A percentile compares a stretch with the other conserved stretches of the same genome.
These are phyloP conservation scores for Periconia sp. DNA, from an alignment of 2,329 filamentous ascomycete species.

Conservation along the genomic window DNA sequence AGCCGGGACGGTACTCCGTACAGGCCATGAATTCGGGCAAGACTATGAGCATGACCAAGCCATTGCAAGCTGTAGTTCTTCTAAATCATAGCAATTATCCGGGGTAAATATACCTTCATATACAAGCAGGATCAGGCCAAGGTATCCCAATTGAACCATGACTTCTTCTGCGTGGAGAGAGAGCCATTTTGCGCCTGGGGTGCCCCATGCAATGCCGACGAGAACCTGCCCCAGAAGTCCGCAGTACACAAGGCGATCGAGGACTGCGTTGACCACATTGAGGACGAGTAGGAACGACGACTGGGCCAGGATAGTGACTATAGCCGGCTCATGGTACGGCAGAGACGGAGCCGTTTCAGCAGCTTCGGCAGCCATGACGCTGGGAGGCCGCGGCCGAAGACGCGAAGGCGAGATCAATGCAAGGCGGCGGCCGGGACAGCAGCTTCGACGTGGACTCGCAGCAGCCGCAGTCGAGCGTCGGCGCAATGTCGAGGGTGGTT, in stretches of 20 bases:
- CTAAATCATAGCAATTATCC: no score
- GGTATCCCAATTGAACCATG: slow-evolving; percentile 71
- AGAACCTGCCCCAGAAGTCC: slow-evolving; percentile 75
- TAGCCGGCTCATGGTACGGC: slow-evolving; percentile 68
- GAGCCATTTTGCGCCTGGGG: slow-evolving; percentile 69
- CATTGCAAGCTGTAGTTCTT: no score
- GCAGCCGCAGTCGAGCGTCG: no score
- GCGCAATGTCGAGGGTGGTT: slow-evolving; percentile 1
- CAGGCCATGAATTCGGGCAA: no score
- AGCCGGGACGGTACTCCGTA: slow-evolving; percentile 7
- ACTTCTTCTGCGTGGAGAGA: slow-evolving; percentile 57
- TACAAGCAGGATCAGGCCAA: slow-evolving; percentile 74
- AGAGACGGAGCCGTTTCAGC: slow-evolving; percentile 38
- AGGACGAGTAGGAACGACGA: slow-evolving; percentile 68
- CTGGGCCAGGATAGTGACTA: slow-evolving; percentile 64
- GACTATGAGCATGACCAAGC: no score
- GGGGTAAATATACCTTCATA: slow-evolving; percentile 63
- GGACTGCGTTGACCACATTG: slow-evolving; percentile 62
- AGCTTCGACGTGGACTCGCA: neutral
- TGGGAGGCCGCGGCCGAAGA: slow-evolving; percentile 14
- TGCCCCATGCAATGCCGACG: slow-evolving; percentile 73
- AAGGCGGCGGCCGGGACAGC: neutral
- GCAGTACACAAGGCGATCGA: slow-evolving; percentile 70
- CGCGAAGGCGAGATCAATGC: no score
- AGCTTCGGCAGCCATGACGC: slow-evolving; percentile 27